These are phyloP conservation scores for Penicillium sp. DNA, from an alignment of 2,329 filamentous ascomycete genomes.

Conservation along the genomic window DNA sequence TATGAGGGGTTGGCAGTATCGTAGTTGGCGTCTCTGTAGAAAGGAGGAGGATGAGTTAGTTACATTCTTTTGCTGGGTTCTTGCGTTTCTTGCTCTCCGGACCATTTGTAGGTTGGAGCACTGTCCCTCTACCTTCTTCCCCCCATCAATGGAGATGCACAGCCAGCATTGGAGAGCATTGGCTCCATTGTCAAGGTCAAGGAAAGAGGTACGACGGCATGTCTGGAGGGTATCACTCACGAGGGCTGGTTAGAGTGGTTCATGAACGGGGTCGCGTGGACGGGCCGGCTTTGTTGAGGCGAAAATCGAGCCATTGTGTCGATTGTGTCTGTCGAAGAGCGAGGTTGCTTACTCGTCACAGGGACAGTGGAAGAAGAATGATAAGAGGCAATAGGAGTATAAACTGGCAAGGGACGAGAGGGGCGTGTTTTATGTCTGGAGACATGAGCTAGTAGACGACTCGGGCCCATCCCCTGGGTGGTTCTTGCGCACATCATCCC, in stretches of 20 bases:
- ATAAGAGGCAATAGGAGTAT: slow-evolving; percentile 12
- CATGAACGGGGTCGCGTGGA: slow-evolving; percentile 38
- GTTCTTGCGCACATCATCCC: slow-evolving; percentile 31
- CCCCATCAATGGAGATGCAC: background rate
- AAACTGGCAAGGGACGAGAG: slow-evolving; percentile 20
- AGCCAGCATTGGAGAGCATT: background rate
- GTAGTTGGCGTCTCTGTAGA: slow-evolving; percentile 45
- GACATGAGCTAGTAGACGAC: slow-evolving; percentile 31
- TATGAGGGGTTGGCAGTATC: slow-evolving; percentile 53
- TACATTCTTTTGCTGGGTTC: background rate
- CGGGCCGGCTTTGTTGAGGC: slow-evolving; percentile 37
- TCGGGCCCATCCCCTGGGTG: slow-evolving; percentile 28
- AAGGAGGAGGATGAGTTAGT: background rate
- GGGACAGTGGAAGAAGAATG: slow-evolving; percentile 22
- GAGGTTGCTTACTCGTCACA: slow-evolving; percentile 21
- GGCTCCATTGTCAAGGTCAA: background rate
- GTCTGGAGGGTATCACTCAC: slow-evolving; percentile 27
- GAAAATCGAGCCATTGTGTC: slow-evolving; percentile 40
- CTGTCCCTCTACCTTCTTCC: background rate
- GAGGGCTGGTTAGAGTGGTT: slow-evolving; percentile 33
- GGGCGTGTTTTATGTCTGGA: slow-evolving; percentile 35
- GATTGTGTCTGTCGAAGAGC: slow-evolving; percentile 33
- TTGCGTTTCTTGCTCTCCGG: too few relatives aligned
- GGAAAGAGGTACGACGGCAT: background rate
- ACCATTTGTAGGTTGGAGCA: too few relatives aligned